Conservation (phyloP, 2,329 filamentous ascomycete species). For the Zalaria obscura region DNA sequence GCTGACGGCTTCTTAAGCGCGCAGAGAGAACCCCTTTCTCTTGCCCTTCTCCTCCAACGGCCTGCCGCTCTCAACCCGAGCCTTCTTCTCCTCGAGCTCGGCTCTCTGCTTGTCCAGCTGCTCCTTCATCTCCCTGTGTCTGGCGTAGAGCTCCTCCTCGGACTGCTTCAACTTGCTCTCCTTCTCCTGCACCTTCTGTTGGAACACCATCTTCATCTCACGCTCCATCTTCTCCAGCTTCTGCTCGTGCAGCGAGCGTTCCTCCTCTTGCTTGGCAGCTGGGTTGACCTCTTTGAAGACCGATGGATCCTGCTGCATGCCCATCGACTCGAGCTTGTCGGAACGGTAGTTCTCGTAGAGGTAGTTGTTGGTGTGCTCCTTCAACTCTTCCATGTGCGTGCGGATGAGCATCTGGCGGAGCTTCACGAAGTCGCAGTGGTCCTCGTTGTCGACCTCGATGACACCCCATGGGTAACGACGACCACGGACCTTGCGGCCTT, state of each 20-base stretch:
- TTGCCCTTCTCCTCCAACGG: slow-evolving; percentile 96
- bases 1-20: slow-evolving; percentile 23
- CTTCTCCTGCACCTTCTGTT: slow-evolving; percentile 98
- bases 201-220: slow-evolving; percentile 99
- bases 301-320: slow-evolving; percentile 93
- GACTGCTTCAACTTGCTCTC: slow-evolving; percentile 99
- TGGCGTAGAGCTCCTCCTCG: slow-evolving; percentile 95
- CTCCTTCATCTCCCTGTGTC: slow-evolving; percentile 99
- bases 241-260: slow-evolving; percentile 94
- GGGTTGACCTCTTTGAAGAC: slow-evolving; percentile 99
- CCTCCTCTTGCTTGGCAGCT: slow-evolving; percentile 98
- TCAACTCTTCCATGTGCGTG: slow-evolving; percentile 99
- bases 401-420: slow-evolving; percentile 99
- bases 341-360: slow-evolving; percentile 99
- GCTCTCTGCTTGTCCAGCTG: slow-evolving; percentile 88
- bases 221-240: slow-evolving; percentile 99
- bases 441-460: slow-evolving; percentile 98
- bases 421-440: slow-evolving; percentile 99
- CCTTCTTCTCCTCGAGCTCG: slow-evolving; percentile 98
- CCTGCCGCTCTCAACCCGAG: slow-evolving; percentile 83
- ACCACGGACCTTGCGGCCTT: slow-evolving; percentile 90
- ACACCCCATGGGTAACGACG: slow-evolving; percentile 96
- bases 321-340: slow-evolving; percentile 97
- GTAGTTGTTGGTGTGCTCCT: slow-evolving; percentile 99
- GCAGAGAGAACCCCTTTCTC: slow-evolving; percentile 98